A percentile compares a stretch with the other conserved stretches of the same genome.
These are phyloP conservation scores for Rhizopus delemar DNA, from an alignment of 371 early-diverging fungal species.

Conservation along the genomic window DNA sequence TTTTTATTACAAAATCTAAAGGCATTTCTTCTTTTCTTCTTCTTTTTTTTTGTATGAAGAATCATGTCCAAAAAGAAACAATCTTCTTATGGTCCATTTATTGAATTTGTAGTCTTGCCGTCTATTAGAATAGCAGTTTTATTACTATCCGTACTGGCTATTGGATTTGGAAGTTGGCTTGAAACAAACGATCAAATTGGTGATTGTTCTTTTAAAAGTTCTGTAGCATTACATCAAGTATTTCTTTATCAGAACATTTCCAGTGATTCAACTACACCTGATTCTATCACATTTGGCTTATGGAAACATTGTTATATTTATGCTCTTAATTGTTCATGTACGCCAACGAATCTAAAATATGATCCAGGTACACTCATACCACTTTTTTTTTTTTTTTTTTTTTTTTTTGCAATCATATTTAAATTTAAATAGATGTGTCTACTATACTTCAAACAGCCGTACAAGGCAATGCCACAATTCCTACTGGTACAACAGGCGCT, in stretches of 20 bases:
- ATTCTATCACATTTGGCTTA: conserved; percentile 41
- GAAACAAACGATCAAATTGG: conserved; percentile 33
- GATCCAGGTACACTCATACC: conserved; percentile 33
- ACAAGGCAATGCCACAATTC: conserved; percentile 27
- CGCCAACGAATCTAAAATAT: conserved; percentile 31
- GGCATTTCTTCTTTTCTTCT: not conserved
- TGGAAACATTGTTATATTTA: conserved; percentile 47
- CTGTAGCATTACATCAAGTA: conserved; percentile 35
- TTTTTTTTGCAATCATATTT: no score
- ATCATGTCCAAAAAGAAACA: conserved; percentile 24
- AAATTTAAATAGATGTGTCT: conserved; percentile 22
- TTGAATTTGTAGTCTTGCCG: conserved; percentile 32
- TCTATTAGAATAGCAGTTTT: conserved; percentile 26
- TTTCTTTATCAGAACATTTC: conserved; percentile 30
- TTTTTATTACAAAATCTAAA: not conserved
- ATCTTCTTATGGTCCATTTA: conserved; percentile 34
- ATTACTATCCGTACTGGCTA: conserved; percentile 25
- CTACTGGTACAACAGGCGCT: conserved; percentile 5
- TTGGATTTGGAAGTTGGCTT: conserved; percentile 39
- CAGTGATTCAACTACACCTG: conserved; percentile 30
- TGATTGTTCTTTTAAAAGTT: conserved; percentile 27
- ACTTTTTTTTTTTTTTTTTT: not conserved
- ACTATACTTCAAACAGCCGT: conserved; percentile 26
- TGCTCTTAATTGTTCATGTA: conserved; percentile 40
- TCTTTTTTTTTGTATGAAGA: not conserved